Percentiles rank a stretch among this genome's conserved stretches.
phyloP scores from a whole-genome alignment of 2,329 filamentous ascomycete species.

The Atkinsonella hypoxylon region DNA sequence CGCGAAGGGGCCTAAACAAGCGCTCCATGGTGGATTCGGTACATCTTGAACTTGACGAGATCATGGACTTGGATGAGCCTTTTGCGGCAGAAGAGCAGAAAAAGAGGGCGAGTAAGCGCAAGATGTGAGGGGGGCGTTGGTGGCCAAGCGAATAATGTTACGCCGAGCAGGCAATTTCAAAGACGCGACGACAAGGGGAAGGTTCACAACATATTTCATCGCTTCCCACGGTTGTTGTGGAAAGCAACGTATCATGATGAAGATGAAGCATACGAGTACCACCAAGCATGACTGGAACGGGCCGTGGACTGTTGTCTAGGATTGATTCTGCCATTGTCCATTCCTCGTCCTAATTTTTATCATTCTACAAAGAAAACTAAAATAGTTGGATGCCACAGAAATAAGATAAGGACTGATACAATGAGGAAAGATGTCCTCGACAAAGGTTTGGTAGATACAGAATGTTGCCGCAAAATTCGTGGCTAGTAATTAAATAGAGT shows the following conservation, averaged over 20 bases:
- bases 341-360: background rate
- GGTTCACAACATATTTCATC: background rate
- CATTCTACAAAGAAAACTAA: background rate
- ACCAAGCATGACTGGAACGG: slow-evolving; percentile 11
- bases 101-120: slow-evolving; percentile 41
- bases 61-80: slow-evolving; percentile 45
- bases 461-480: background rate
- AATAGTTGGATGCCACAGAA: background rate
- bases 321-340: background rate
- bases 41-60: slow-evolving; percentile 32
- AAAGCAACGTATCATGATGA: slow-evolving; percentile 15
- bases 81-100: slow-evolving; percentile 33
- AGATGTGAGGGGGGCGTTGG: slow-evolving; percentile 26
- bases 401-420: background rate
- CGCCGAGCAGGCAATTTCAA: background rate
- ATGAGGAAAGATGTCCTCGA: background rate
- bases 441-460: background rate
- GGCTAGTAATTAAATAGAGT: background rate
- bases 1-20: slow-evolving; percentile 19
- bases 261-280: slow-evolving; percentile 17
- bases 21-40: slow-evolving; percentile 30
- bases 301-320: background rate
- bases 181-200: background rate
- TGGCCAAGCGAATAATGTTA: background rate
- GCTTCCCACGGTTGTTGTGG: background rate